Percentiles rank a stretch among this genome's conserved stretches.
Conservation (phyloP, 768 basidiomycete species). For the Boletus reticulatus region DNA sequence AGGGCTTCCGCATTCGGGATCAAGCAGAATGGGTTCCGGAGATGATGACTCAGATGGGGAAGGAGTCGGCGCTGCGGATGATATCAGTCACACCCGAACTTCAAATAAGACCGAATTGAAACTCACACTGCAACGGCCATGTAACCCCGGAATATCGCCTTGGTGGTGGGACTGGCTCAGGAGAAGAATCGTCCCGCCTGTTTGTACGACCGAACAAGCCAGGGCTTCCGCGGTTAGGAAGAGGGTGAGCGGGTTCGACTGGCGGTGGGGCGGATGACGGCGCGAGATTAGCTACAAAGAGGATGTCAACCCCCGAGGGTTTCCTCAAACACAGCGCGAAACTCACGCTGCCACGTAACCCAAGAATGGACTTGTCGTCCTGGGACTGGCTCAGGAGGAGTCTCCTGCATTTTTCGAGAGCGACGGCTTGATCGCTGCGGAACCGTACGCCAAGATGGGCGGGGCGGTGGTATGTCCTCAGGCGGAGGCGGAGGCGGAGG, state of each 20-base stretch:
- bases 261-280: constrained; percentile 58
- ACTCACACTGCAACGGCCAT: constrained; percentile 58
- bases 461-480: constrained; percentile 43
- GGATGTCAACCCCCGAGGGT: constrained; percentile 3
- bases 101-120: constrained; percentile 1
- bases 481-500: too few relatives aligned
- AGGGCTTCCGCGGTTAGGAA: constrained; percentile 55
- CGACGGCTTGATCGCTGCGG: constrained; percentile 35
- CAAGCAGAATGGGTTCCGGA: constrained; percentile 56
- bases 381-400: constrained; percentile 28
- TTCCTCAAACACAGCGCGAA: constrained; percentile 7
- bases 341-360: constrained; percentile 68
- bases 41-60: constrained; percentile 47
- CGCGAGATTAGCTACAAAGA: constrained; percentile 52
- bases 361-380: constrained; percentile 52
- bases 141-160: constrained; percentile 55
- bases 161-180: constrained; percentile 34
- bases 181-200: constrained; percentile 32
- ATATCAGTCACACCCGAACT: not conserved
- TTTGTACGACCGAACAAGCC: constrained; percentile 65
- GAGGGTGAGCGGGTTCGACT: constrained; percentile 54
- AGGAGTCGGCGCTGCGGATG: constrained; percentile 50
- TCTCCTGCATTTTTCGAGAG: constrained; percentile 41
- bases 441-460: constrained; percentile 63
- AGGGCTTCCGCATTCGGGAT: constrained; percentile 56